A percentile compares a stretch with the other conserved stretches of the same genome.
Evolutionary conservation across 495 filamentous ascomycete species (phyloP).

Genomic region (Talaromyces adpressus): DNA sequence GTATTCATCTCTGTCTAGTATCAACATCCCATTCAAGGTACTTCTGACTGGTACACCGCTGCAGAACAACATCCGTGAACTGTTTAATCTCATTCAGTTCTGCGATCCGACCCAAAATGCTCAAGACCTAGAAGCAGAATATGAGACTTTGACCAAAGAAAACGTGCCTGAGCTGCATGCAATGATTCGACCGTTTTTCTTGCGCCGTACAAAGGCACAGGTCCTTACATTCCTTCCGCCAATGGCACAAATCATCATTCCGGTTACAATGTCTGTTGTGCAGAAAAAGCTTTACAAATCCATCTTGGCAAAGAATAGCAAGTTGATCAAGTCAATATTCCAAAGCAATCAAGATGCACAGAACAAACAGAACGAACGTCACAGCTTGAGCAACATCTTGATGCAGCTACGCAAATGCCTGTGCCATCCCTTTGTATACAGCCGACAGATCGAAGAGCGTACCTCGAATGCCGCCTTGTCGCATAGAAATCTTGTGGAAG

Average conservation of each 20-base stretch:
- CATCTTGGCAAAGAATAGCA: conserved; percentile 80
- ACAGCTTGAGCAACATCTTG: conserved; percentile 84
- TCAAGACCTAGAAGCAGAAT: conserved; percentile 64
- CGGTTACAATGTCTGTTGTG: conserved; percentile 83
- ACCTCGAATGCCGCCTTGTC: conserved; percentile 41
- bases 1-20: conserved; percentile 61
- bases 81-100: conserved; percentile 95
- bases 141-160: conserved; percentile 64
- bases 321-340: conserved; percentile 84
- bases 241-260: conserved; percentile 90
- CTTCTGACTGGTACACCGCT: conserved; percentile 86
- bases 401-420: conserved; percentile 94
- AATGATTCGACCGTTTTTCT: conserved; percentile 76
- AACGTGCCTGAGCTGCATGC: conserved; percentile 75
- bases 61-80: conserved; percentile 89
- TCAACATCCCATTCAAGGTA: conserved; percentile 73
- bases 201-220: conserved; percentile 79
- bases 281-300: conserved; percentile 94
- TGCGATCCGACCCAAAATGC: conserved; percentile 67
- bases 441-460: conserved; percentile 76
- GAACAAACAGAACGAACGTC: conserved; percentile 59
- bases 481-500: conserved; percentile 79
- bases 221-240: conserved; percentile 86
- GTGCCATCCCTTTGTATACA: conserved; percentile 95
- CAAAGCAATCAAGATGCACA: conserved; percentile 40